Evolutionary conservation across 805 yeast species (phyloP), one percentile per base, ranked within the genome.

Genomic region (Starmerella apis): DNA sequence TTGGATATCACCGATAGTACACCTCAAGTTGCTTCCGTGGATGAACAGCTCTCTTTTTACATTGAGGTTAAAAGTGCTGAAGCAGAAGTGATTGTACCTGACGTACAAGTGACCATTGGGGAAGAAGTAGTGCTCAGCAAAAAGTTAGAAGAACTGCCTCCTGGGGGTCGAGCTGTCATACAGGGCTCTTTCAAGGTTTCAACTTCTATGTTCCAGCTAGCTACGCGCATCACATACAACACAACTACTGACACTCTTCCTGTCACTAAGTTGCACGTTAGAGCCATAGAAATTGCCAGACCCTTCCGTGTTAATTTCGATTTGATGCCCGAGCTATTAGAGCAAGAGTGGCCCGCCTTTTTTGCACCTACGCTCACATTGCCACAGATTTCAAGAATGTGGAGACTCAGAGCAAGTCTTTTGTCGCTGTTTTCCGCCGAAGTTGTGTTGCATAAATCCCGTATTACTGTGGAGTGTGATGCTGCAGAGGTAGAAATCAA

Each of bases 281-380:
- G 57, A 16, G 55, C 59, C 4, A 49, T 69, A 8, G 65, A 67
- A 13, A 66, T 68, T 0, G 47, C 59, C 16, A 51, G 55, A 32
- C 71, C 72, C 7, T 66, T 69, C 50, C 58, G 69, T 2, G 64
- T 61, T 11, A 60, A 62, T 14, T 69, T 66, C 46, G 67, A 65
- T 23, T 63, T 69, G 6, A 31, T 61, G 6, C 70, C 73, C 1
- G 57, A 62, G 23, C 51, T 56, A 11, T 60, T 64, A 35, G 58
- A 57, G 1, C 64, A 61, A 22, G 49, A 50, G 4, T 69, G 73
- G 73, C 66, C 68, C n/a, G 64, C 59, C 35, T 50, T 64, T 36
- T 70, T 69, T 52, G 59, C 65, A 11, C 62, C 68, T 7, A 48
- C 53, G 10, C 52, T 50, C 14, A 54, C 35, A 41, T 47, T 61